Evolutionary conservation across 1,139 yeast genomes (phyloP).

Genomic region (Magnusiomyces magnusii): DNA sequence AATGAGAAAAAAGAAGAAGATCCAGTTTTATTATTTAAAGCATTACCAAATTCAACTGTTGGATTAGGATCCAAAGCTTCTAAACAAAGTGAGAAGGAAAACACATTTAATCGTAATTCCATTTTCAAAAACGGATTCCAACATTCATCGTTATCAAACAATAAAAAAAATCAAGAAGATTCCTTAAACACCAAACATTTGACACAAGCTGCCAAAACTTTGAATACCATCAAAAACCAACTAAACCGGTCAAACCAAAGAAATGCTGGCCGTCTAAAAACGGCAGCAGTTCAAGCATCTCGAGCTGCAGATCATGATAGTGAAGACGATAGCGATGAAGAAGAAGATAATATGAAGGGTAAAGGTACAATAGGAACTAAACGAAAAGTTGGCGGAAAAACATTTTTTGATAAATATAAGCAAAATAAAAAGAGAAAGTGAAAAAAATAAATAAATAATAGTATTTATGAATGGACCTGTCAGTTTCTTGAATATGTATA

Average conservation of each 20-base stretch:
- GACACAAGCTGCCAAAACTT: neutral
- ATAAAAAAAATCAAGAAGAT: neutral
- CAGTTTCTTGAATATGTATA: too few species aligned
- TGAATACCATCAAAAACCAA: neutral
- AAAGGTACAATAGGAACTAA: neutral
- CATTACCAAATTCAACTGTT: neutral
- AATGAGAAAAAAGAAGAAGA: conserved; percentile 1
- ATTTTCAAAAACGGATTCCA: neutral
- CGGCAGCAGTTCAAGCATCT: neutral
- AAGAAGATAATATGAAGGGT: neutral
- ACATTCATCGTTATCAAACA: neutral
- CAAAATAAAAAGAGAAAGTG: neutral
- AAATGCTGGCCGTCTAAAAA: neutral
- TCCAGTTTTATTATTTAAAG: neutral
- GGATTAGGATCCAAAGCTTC: neutral
- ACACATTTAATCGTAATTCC: neutral
- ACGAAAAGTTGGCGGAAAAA: neutral
- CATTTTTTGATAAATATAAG: neutral
- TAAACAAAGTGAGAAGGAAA: neutral
- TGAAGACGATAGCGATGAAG: neutral
- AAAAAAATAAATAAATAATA: neutral
- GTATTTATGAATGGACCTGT: too few species aligned
- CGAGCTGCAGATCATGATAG: neutral
- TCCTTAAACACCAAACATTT: neutral
- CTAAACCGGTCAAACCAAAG: neutral